phyloP scores from a whole-genome alignment of 495 filamentous ascomycete genomes.

The Emericellopsis terricola region DNA sequence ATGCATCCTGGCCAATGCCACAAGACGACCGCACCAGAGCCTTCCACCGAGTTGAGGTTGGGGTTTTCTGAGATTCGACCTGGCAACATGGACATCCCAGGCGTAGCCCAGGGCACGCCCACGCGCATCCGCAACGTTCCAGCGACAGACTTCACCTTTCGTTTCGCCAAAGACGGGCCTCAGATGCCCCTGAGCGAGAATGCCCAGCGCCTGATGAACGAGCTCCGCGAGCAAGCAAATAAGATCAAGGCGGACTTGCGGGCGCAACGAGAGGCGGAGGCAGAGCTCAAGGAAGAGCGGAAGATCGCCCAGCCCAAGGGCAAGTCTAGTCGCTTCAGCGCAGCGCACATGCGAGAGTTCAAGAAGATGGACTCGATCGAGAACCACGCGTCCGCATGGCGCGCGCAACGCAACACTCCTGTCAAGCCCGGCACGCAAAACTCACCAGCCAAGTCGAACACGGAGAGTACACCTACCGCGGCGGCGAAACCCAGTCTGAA shows the following conservation, averaged over 20 bases:
- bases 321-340: constrained; percentile 58
- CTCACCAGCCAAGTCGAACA: constrained; percentile 54
- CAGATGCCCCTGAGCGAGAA: constrained; percentile 45
- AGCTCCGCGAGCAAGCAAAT: constrained; percentile 48
- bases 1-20: constrained; percentile 69
- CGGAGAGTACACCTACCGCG: constrained; percentile 31
- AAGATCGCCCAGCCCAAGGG: constrained; percentile 66
- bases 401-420: constrained; percentile 40
- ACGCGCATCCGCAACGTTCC: constrained; percentile 23
- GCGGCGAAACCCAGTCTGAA: constrained; percentile 17
- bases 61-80: constrained; percentile 45
- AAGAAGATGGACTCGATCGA: constrained; percentile 95
- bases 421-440: constrained; percentile 45
- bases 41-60: constrained; percentile 45
- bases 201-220: constrained; percentile 62
- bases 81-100: constrained; percentile 2
- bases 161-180: constrained; percentile 35
- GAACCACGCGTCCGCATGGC: constrained; percentile 62
- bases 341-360: constrained; percentile 71
- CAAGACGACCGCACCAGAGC: constrained; percentile 42
- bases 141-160: constrained; percentile 60
- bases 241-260: constrained; percentile 47
- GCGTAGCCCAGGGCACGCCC: constrained; percentile 23
- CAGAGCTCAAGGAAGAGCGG: constrained; percentile 16
- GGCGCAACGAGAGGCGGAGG: constrained; percentile 25